Evolutionary conservation across 192 early-diverging fungal species (phyloP).

Genomic region (Entomortierella parvispora): DNA sequence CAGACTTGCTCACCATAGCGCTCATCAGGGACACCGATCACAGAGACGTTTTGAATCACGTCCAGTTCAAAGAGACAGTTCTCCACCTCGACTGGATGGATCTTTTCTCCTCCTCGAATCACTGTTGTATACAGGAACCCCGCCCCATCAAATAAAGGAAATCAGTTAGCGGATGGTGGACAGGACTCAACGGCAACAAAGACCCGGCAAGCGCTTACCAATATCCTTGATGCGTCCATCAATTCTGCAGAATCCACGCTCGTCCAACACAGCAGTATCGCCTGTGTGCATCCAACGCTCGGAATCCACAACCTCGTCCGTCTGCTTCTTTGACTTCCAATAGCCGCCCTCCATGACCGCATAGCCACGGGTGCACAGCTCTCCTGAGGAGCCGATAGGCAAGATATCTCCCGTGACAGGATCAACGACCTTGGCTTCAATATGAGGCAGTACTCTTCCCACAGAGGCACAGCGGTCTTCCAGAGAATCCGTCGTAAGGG

Average conservation of each 20-base stretch:
- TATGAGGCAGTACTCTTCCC: constrained; percentile 55
- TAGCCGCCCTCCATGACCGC: constrained; percentile 60
- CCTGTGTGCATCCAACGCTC: constrained; percentile 63
- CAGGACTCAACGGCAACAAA: background rate
- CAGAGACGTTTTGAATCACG: constrained; percentile 53
- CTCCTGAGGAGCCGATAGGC: constrained; percentile 45
- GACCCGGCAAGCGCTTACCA: constrained; percentile 8
- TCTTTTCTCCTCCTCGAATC: constrained; percentile 65
- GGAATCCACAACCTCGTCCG: constrained; percentile 47
- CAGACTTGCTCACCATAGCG: constrained; percentile 59
- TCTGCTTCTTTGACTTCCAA: constrained; percentile 54
- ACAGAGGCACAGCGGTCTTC: constrained; percentile 55
- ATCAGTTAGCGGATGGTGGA: background rate
- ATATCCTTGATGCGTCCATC: constrained; percentile 62
- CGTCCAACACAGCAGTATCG: constrained; percentile 56
- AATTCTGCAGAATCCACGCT: constrained; percentile 56
- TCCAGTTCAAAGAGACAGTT: constrained; percentile 55
- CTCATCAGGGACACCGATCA: constrained; percentile 58
- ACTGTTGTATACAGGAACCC: constrained; percentile 30
- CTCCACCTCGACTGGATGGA: constrained; percentile 59
- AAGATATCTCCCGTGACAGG: constrained; percentile 51
- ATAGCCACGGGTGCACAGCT: constrained; percentile 56
- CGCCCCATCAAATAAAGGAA: background rate
- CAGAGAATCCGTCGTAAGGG: constrained; percentile 31
- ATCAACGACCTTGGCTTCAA: constrained; percentile 61